Evolutionary conservation across 768 basidiomycete genomes (phyloP), one percentile per base, ranked within the genome.

Genomic region (Paxillus rubicundulus): DNA sequence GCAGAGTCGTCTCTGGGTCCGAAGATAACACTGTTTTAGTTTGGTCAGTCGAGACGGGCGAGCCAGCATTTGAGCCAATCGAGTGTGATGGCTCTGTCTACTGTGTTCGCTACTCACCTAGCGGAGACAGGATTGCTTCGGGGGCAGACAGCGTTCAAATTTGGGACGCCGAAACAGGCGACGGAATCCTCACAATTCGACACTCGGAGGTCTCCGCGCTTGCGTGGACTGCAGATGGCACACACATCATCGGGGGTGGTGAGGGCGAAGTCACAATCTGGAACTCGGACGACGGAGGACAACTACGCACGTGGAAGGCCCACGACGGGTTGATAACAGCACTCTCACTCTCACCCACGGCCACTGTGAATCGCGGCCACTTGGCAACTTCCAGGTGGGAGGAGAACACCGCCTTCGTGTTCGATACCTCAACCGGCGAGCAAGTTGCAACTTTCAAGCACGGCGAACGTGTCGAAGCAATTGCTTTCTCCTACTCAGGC

Each of bases 1-100:
- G 67, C 41, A 62, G 72, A 41, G 62, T 78, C 32, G 73, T 72
- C 30, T 73, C 73, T 16, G 73, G 73, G 2, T 69, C 68, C 32
- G 59, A 73, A 17, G 75, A 77, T 40, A n/a, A 41, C 1, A 21
- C 5, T 21, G 21, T 57, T 9, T 13, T 34, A 14, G 30, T 56
- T 12, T 56, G 55, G 55, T 9, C 56, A 27, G 27, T 28, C 4
- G 46, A 40, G 9, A 47, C 53, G 9, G 55, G 55, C 20, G 42
- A 44, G 30, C 13, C 45, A 10, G 50, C 42, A 24, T 33, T 37
- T 9, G 43, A 41, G n/a, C 49, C 49, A 41, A 24, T 41, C 40
- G 18, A 41, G 2, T 41, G 40, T 18, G 21, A 18, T 18, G 18
- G 21, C 21, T 8, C 17, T 20, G 46, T 47, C 33, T 7, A n/a